These are phyloP conservation scores for Panicum virgatum DNA, from an alignment of 202 grass and related monocot species.

Conservation along the genomic window DNA sequence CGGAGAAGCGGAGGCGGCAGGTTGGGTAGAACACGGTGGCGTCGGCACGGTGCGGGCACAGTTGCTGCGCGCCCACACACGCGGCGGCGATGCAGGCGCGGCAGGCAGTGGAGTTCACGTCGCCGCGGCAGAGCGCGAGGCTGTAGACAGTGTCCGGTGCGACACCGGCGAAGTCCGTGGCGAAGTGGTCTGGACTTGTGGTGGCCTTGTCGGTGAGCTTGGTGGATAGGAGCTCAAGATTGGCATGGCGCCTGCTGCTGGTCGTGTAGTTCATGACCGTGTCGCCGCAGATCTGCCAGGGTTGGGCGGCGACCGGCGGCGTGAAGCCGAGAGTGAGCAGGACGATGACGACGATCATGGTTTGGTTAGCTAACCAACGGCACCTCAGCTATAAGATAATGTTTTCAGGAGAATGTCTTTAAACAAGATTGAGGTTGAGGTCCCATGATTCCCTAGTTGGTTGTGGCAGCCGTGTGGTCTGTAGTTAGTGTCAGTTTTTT, in stretches of 20 bases:
- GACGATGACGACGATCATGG: background rate
- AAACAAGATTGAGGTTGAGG: no score
- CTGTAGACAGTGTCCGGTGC: background rate
- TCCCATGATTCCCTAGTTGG: no score
- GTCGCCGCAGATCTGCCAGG: background rate
- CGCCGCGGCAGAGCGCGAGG: conserved; percentile 15
- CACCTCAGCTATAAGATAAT: no score
- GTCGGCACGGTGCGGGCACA: background rate
- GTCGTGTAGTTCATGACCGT: background rate
- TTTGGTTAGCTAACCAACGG: no score
- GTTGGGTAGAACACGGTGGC: background rate
- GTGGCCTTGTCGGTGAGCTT: conserved; percentile 1
- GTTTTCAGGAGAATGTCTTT: no score
- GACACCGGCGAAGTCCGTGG: background rate
- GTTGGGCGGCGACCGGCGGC: background rate
- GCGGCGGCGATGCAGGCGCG: background rate
- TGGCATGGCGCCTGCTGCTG: conserved; percentile 27
- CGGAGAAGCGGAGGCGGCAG: conserved; percentile 47
- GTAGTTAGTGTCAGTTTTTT: no score
- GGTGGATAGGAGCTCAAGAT: conserved; percentile 5
- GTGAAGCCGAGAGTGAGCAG: background rate
- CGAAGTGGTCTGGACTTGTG: background rate
- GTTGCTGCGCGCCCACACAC: background rate
- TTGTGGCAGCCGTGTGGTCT: no score
- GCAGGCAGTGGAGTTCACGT: conserved; percentile 3